Evolutionary conservation across 2,329 filamentous ascomycete genomes (phyloP).

Genomic region (Metarhizium anisopliae): DNA sequence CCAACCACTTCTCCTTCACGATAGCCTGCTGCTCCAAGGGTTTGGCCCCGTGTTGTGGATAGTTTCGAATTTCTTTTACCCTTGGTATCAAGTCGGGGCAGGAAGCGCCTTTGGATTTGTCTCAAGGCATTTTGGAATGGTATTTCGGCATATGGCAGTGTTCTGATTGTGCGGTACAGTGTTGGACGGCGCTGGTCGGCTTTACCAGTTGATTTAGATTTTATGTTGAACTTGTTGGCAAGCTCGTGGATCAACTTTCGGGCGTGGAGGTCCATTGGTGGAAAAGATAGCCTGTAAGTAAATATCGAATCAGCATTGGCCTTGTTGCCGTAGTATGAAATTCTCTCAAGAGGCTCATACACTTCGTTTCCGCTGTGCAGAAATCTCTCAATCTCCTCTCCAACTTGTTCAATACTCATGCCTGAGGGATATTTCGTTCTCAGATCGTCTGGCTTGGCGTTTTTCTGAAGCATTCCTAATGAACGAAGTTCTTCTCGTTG

Average conservation of each 20-base stretch:
- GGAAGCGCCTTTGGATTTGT: constrained; percentile 43
- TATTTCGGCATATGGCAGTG: constrained; percentile 49
- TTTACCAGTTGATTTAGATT: constrained; percentile 73
- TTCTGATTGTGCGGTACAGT: constrained; percentile 65
- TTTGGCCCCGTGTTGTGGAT: constrained; percentile 13
- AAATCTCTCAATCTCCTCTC: constrained; percentile 64
- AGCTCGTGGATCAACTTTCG: constrained; percentile 75
- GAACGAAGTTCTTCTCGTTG: constrained; percentile 60
- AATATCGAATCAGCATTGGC: constrained; percentile 6
- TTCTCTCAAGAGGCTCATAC: constrained; percentile 34
- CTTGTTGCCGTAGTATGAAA: not conserved
- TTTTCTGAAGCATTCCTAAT: constrained; percentile 56
- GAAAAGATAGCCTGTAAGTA: constrained; percentile 54
- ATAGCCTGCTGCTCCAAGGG: constrained; percentile 36
- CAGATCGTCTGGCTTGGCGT: constrained; percentile 47
- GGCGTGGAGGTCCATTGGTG: constrained; percentile 72
- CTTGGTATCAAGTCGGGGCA: constrained; percentile 41
- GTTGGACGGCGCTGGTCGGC: constrained; percentile 67
- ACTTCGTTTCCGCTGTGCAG: constrained; percentile 52
- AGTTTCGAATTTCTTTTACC: constrained; percentile 24
- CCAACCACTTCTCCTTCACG: constrained; percentile 85
- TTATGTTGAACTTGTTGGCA: constrained; percentile 65
- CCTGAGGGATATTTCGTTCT: constrained; percentile 64
- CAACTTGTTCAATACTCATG: constrained; percentile 61
- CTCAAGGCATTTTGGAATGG: constrained; percentile 40